Evolutionary conservation across 2,329 filamentous ascomycete genomes (phyloP).

Genomic region (Fusarium sp.): DNA sequence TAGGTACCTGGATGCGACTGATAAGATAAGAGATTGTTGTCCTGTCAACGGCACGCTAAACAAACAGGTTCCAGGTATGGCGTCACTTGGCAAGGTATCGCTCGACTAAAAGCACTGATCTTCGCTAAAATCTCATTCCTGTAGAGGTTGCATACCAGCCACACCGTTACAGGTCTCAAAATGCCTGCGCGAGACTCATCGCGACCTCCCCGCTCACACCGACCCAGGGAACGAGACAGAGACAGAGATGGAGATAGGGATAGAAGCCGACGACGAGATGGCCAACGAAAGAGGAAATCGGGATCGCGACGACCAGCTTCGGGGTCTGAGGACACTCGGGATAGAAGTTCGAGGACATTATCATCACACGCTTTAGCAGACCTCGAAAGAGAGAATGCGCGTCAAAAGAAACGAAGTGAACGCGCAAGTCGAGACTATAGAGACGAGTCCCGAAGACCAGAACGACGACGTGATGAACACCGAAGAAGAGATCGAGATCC

Average conservation of each 20-base stretch:
- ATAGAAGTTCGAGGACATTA: conserved; percentile 48
- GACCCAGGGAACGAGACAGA: conserved; percentile 33
- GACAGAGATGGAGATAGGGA: conserved; percentile 44
- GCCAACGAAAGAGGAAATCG: conserved; percentile 52
- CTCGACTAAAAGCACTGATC: conserved; percentile 21
- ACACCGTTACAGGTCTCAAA: conserved; percentile 29
- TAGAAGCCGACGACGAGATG: conserved; percentile 44
- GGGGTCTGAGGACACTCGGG: conserved; percentile 50
- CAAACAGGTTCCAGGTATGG: conserved; percentile 35
- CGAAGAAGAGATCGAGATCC: conserved; percentile 39
- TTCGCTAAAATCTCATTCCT: conserved; percentile 17
- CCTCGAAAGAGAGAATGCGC: conserved; percentile 69
- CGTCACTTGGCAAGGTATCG: conserved; percentile 24
- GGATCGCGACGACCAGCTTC: conserved; percentile 48
- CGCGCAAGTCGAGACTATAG: conserved; percentile 24
- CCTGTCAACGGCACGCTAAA: conserved; percentile 51
- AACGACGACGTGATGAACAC: conserved; percentile 39
- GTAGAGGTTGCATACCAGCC: conserved; percentile 43
- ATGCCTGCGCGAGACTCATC: conserved; percentile 54
- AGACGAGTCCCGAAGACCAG: conserved; percentile 50
- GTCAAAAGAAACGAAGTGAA: conserved; percentile 55
- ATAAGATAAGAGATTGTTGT: conserved; percentile 54
- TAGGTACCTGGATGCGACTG: conserved; percentile 19
- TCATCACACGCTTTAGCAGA: conserved; percentile 71
- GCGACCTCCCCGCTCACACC: conserved; percentile 46